These are phyloP conservation scores for Falciphora oryzae DNA, from an alignment of 2,329 filamentous ascomycete species.

Conservation along the genomic window DNA sequence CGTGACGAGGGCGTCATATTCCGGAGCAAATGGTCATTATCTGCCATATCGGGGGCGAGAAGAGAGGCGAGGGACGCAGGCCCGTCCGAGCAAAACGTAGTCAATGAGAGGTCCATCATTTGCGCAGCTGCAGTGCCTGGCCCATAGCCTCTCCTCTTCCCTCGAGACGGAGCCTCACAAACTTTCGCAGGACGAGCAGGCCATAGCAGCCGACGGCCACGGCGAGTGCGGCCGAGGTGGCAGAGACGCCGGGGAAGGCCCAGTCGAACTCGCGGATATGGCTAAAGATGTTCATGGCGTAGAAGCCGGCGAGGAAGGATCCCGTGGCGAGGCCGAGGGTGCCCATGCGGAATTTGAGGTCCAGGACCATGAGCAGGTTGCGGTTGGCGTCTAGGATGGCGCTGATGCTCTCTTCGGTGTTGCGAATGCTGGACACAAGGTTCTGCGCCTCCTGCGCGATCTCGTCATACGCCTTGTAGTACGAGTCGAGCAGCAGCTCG, in stretches of 20 bases:
- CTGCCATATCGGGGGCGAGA: no score
- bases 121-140: not conserved
- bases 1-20: not conserved
- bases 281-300: constrained; percentile 99
- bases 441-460: constrained; percentile 94
- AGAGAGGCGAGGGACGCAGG: not conserved
- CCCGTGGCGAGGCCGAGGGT: constrained; percentile 92
- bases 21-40: no score
- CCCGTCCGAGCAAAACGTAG: not conserved
- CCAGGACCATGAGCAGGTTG: constrained; percentile 94
- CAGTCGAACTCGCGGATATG: constrained; percentile 91
- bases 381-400: constrained; percentile 97
- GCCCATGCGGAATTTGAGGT: constrained; percentile 92
- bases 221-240: constrained; percentile 66
- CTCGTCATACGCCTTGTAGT: constrained; percentile 96
- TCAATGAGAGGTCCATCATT: not conserved
- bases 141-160: constrained; percentile 13
- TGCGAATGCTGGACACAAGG: constrained; percentile 87
- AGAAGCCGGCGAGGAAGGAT: constrained; percentile 92
- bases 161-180: constrained; percentile 28
- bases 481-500: constrained; percentile 93
- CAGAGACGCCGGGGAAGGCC: constrained; percentile 74
- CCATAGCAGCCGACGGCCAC: constrained; percentile 78
- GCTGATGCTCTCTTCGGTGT: constrained; percentile 95
- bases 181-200: constrained; percentile 69